Conservation (phyloP, 176 grass and related monocot species). For the Rhipidocladum racemiflorum region DNA sequence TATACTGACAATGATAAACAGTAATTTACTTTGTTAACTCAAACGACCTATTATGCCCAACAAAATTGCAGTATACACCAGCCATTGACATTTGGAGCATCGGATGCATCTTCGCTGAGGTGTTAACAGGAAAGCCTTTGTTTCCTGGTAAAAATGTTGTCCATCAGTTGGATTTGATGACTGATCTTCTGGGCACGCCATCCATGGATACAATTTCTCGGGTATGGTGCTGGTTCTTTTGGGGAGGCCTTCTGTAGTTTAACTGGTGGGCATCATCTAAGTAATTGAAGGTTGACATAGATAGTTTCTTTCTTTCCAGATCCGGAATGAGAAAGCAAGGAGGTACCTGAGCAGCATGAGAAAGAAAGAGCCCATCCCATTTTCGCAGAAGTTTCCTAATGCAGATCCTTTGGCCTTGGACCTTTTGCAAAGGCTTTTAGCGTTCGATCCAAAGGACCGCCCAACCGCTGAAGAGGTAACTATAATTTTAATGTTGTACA, state of each 20-base stretch:
- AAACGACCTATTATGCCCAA: constrained; percentile 20
- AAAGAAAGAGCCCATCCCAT: constrained; percentile 81
- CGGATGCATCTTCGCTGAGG: constrained; percentile 98
- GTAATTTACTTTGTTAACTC: neutral
- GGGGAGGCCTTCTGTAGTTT: neutral
- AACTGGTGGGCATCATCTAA: constrained; percentile 17
- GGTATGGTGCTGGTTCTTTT: constrained; percentile 44
- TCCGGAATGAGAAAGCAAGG: constrained; percentile 97
- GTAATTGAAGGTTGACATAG: constrained; percentile 1
- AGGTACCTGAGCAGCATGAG: constrained; percentile 92
- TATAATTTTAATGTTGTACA: neutral
- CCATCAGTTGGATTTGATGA: constrained; percentile 98
- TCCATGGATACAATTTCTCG: constrained; percentile 94
- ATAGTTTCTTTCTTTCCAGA: constrained; percentile 39
- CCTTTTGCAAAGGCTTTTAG: constrained; percentile 86
- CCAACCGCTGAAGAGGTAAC: constrained; percentile 87
- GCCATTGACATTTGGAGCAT: constrained; percentile 99
- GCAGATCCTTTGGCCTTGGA: constrained; percentile 83
- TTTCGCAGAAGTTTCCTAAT: constrained; percentile 87
- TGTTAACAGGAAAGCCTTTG: constrained; percentile 89
- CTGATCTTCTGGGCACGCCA: constrained; percentile 93
- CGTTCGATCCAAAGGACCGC: constrained; percentile 95
- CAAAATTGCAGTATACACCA: constrained; percentile 93
- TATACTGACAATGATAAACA: neutral
- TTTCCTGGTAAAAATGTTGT: constrained; percentile 99